Evolutionary conservation across 164 flowering plant species (phyloP).

Genomic region (Liquidambar formosana): DNA sequence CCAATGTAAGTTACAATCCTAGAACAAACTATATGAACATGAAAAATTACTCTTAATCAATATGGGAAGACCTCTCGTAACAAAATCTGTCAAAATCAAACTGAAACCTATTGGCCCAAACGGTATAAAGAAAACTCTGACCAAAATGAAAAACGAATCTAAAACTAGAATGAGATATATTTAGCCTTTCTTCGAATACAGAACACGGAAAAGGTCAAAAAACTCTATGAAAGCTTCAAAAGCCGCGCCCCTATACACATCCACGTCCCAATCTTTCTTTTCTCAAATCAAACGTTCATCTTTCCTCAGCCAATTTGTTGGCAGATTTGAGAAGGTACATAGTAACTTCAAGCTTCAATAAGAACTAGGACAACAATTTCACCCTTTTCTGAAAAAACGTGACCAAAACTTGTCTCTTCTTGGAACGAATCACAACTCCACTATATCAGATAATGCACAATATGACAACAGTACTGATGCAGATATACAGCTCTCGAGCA

Average conservation of each 20-base stretch:
- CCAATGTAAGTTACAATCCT: conserved; percentile 8
- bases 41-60: not conserved
- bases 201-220: conserved; percentile 5
- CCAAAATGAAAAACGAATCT: not conserved
- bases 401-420: not conserved
- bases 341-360: conserved; percentile 10
- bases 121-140: not conserved
- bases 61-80: conserved; percentile 5
- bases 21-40: not conserved
- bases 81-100: conserved; percentile 22
- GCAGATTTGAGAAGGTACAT: not conserved
- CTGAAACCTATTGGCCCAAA: conserved; percentile 7
- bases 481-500: conserved; percentile 17
- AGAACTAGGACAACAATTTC: conserved; percentile 2
- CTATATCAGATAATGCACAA: conserved; percentile 13
- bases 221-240: conserved; percentile 23
- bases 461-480: conserved; percentile 6
- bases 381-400: not conserved
- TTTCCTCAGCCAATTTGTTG: not conserved
- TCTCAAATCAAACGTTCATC: not conserved
- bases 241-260: conserved; percentile 25
- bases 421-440: conserved; percentile 13
- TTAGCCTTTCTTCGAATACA: not conserved
- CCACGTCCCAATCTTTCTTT: conserved; percentile 12
- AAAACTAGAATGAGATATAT: not conserved